phyloP scores from a whole-genome alignment of 805 yeast species.

The Priceomyces carsonii region DNA sequence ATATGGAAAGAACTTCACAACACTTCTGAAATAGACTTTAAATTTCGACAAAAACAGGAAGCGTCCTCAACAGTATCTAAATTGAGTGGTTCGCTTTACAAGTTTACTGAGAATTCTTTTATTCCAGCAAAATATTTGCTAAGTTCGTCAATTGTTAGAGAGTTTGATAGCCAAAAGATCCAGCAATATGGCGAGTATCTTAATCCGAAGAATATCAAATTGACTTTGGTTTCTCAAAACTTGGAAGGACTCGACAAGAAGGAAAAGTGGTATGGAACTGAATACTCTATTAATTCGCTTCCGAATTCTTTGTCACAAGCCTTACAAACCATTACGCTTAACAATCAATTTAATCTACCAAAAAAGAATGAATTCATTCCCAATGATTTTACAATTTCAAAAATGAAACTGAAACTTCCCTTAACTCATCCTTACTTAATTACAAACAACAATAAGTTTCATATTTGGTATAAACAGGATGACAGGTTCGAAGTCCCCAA shows the following conservation, averaged over 20 bases:
- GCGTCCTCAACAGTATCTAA: conserved; percentile 74
- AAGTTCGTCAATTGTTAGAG: conserved; percentile 54
- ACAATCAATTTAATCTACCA: conserved; percentile 57
- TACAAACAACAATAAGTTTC: conserved; percentile 47
- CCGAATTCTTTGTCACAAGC: conserved; percentile 35
- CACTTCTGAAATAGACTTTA: conserved; percentile 68
- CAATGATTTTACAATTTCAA: conserved; percentile 65
- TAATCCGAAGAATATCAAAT: conserved; percentile 59
- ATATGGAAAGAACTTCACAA: conserved; percentile 74
- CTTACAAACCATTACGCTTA: conserved; percentile 27
- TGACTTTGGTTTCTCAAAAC: conserved; percentile 52
- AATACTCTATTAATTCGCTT: conserved; percentile 55
- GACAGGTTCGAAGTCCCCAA: conserved; percentile 89
- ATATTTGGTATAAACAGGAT: conserved; percentile 88
- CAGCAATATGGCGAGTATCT: conserved; percentile 50
- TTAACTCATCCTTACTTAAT: conserved; percentile 63
- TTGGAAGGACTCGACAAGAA: conserved; percentile 45
- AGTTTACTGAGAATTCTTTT: conserved; percentile 26
- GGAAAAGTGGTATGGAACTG: conserved; percentile 93
- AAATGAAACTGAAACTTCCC: conserved; percentile 33
- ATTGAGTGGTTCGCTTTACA: conserved; percentile 62
- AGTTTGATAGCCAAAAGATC: conserved; percentile 59
- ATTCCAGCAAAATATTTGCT: conserved; percentile 69
- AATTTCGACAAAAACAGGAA: conserved; percentile 74
- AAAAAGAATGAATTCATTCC: conserved; percentile 80